A percentile compares a stretch with the other conserved stretches of the same genome.
phyloP scores from a whole-genome alignment of 2,329 filamentous ascomycete genomes.

The Alternaria sp. region DNA sequence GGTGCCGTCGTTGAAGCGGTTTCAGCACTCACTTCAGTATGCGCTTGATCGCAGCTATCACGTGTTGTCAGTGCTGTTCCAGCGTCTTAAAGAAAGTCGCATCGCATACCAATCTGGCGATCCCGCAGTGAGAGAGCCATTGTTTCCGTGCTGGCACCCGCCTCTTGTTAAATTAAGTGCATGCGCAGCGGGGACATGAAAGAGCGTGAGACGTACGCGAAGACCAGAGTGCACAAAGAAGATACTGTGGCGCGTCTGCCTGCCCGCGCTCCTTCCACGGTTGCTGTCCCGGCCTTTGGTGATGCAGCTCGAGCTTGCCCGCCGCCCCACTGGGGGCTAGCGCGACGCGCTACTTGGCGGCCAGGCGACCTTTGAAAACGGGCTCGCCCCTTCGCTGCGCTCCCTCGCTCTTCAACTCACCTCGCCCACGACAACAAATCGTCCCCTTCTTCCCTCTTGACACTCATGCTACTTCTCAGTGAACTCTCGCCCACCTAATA shows the following conservation, averaged over 20 bases:
- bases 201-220: neutral
- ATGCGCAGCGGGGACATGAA: constrained; percentile 10
- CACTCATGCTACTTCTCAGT: constrained; percentile 46
- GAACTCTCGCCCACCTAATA: constrained; percentile 47
- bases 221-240: constrained; percentile 10
- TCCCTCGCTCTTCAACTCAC: constrained; percentile 34
- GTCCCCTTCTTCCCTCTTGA: constrained; percentile 37
- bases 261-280: constrained; percentile 9
- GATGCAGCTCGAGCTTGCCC: constrained; percentile 19
- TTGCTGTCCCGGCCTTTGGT: constrained; percentile 10
- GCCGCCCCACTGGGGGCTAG: constrained; percentile 26
- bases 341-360: constrained; percentile 25
- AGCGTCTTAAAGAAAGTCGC: neutral
- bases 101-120: constrained; percentile 63
- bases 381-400: constrained; percentile 28
- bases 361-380: constrained; percentile 27
- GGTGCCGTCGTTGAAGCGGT: neutral
- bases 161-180: constrained; percentile 35
- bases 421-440: constrained; percentile 22
- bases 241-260: constrained; percentile 28
- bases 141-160: constrained; percentile 29
- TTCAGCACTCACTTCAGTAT: constrained; percentile 70
- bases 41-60: constrained; percentile 84
- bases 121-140: constrained; percentile 62
- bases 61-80: constrained; percentile 15